phyloP scores from a whole-genome alignment of 345 rosid species.

The Melaleuca alternifolia region DNA sequence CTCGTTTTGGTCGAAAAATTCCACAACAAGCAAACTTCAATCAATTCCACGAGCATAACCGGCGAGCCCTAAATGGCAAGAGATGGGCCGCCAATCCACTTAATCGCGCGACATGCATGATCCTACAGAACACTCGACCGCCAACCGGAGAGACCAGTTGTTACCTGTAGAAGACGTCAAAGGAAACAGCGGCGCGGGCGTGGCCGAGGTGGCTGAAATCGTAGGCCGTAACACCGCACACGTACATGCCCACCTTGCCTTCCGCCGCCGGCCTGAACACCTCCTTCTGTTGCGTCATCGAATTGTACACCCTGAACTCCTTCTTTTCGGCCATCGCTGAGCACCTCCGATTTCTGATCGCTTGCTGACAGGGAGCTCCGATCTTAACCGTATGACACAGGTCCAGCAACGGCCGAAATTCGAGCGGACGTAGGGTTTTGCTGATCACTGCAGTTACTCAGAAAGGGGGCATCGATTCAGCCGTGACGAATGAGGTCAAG shows the following conservation, averaged over 20 bases:
- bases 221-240: conserved; percentile 87
- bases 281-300: conserved; percentile 64
- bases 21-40: neutral
- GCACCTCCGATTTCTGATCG: neutral
- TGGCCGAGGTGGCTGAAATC: conserved; percentile 88
- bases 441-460: neutral
- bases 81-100: neutral
- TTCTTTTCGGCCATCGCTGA: neutral
- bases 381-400: neutral
- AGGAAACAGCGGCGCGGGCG: conserved; percentile 80
- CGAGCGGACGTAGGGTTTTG: neutral
- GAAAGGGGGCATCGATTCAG: neutral
- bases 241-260: conserved; percentile 67
- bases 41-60: neutral
- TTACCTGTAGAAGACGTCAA: conserved; percentile 74
- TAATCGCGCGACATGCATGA: neutral
- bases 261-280: conserved; percentile 33
- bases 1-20: neutral
- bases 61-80: neutral
- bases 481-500: neutral
- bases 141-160: neutral
- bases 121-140: neutral
- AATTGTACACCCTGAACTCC: conserved; percentile 46
- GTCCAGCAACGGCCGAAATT: neutral
- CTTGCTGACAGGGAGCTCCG: neutral